phyloP scores from a whole-genome alignment of 1,139 yeast species.

The Wickerhamiella pararugosa region DNA sequence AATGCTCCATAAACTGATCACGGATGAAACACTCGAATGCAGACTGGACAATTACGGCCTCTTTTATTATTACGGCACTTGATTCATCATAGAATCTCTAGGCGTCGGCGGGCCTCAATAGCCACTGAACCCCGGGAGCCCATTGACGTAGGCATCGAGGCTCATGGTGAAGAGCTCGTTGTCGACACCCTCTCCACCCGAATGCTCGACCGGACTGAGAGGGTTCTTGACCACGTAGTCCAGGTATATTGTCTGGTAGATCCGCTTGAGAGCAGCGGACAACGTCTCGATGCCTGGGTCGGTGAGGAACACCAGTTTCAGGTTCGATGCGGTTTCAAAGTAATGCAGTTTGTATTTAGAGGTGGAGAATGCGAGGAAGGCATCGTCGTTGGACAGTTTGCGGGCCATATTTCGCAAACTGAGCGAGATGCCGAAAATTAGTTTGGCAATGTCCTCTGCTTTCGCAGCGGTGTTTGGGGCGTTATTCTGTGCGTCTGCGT shows the following conservation, averaged over 20 bases:
- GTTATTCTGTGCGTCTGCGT: constrained; percentile 9
- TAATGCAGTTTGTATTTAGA: constrained; percentile 65
- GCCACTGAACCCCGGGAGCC: constrained; percentile 23
- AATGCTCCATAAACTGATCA: too few species aligned
- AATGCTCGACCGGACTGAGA: constrained; percentile 24
- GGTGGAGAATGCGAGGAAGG: constrained; percentile 52
- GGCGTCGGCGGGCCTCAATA: background rate
- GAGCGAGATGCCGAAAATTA: constrained; percentile 75
- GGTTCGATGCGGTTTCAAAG: constrained; percentile 62
- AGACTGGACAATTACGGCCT: background rate
- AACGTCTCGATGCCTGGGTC: constrained; percentile 52
- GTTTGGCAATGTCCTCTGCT: constrained; percentile 55
- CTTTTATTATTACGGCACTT: background rate
- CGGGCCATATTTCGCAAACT: constrained; percentile 64
- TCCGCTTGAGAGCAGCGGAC: constrained; percentile 44
- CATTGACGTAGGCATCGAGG: constrained; percentile 26
- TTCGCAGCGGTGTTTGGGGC: constrained; percentile 29
- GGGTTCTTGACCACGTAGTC: constrained; percentile 54
- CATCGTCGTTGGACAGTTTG: constrained; percentile 41
- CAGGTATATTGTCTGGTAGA: constrained; percentile 55
- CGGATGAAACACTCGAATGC: too few species aligned
- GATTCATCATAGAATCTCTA: background rate
- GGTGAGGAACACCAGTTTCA: constrained; percentile 60
- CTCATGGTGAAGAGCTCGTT: constrained; percentile 28
- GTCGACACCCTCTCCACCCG: constrained; percentile 23